These are phyloP conservation scores for Forsythia viridissima DNA, from an alignment of 257 asterid species.

Conservation along the genomic window DNA sequence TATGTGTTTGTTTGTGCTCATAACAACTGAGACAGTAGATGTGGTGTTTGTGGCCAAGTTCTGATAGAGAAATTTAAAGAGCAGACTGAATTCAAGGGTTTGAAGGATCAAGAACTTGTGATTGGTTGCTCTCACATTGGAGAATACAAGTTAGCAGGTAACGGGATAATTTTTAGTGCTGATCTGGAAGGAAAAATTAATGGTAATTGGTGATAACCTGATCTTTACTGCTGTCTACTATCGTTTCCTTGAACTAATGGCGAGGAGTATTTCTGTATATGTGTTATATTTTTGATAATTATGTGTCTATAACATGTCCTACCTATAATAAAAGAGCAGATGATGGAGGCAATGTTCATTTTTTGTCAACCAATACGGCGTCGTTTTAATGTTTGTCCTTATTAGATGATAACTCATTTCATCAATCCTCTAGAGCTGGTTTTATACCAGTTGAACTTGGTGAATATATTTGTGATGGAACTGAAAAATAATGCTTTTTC, in stretches of 20 bases:
- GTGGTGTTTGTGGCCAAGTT: constrained; percentile 95
- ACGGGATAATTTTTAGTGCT: constrained; percentile 68
- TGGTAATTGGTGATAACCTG: constrained; percentile 76
- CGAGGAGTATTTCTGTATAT: background rate
- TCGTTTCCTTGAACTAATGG: background rate
- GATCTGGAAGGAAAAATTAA: constrained; percentile 59
- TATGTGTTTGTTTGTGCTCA: constrained; percentile 92
- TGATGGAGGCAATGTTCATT: no score
- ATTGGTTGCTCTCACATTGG: constrained; percentile 93
- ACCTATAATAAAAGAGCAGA: no score
- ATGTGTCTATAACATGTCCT: no score
- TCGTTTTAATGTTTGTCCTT: no score
- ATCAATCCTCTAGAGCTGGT: background rate
- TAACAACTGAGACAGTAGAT: constrained; percentile 71
- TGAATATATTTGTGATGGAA: background rate
- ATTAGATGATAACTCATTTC: background rate
- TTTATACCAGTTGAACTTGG: background rate
- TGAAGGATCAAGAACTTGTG: constrained; percentile 57
- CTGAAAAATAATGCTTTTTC: background rate
- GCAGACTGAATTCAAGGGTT: constrained; percentile 58
- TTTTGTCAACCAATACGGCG: no score
- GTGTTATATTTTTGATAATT: no score
- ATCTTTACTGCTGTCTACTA: constrained; percentile 8
- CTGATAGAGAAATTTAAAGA: constrained; percentile 75
- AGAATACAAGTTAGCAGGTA: constrained; percentile 96